phyloP scores from a whole-genome alignment of 1,284 basidiomycete species.

The Ustanciosporium gigantosporum region DNA sequence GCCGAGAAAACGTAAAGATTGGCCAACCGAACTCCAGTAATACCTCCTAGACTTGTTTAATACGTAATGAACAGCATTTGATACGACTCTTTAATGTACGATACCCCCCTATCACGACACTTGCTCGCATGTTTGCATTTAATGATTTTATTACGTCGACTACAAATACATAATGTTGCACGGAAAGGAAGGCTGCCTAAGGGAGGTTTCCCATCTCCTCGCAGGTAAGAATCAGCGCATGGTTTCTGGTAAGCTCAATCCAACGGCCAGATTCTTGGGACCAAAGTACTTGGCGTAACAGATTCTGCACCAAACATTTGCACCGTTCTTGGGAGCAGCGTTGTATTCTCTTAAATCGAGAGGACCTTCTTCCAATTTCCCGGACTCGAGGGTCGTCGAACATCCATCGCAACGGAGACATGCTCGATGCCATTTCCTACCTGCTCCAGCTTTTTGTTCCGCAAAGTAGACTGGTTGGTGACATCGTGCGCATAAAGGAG shows the following conservation, averaged over 20 bases:
- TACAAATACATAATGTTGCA: neutral
- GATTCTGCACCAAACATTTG: constrained; percentile 54
- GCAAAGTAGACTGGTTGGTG: constrained; percentile 56
- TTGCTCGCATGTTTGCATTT: too few relatives aligned
- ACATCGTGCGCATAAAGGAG: constrained; percentile 56
- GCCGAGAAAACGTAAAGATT: constrained; percentile 13
- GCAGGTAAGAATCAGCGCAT: too few relatives aligned
- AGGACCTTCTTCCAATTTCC: constrained; percentile 56
- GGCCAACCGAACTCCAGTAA: constrained; percentile 19
- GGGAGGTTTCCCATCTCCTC: too few relatives aligned
- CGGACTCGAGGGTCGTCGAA: constrained; percentile 48
- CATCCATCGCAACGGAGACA: constrained; percentile 59
- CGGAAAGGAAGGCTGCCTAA: too few relatives aligned
- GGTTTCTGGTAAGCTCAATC: constrained; percentile 33
- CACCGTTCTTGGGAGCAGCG: constrained; percentile 9
- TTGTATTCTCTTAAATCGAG: constrained; percentile 3
- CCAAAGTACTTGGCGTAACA: constrained; percentile 57
- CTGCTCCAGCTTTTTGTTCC: constrained; percentile 54
- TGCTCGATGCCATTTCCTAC: constrained; percentile 54
- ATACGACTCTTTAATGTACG: too few relatives aligned
- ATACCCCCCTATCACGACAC: too few relatives aligned
- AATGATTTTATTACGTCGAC: neutral
- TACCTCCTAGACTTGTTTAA: neutral
- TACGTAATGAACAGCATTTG: too few relatives aligned
- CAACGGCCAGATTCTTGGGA: constrained; percentile 36